phyloP scores from a whole-genome alignment of 345 rosid genomes.

The Eucalyptus curtisii region DNA sequence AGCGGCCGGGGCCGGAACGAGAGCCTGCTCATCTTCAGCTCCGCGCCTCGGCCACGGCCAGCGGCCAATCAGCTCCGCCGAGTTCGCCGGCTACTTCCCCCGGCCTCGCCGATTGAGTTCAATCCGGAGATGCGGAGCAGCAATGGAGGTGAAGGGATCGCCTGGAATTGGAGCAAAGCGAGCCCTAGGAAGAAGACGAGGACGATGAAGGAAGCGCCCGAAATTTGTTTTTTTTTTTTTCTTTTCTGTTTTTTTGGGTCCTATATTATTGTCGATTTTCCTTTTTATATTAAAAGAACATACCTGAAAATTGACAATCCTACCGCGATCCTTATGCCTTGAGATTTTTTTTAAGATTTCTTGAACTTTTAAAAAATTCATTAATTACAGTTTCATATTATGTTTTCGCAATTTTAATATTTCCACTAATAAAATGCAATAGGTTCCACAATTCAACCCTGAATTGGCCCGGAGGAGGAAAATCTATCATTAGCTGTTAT shows the following conservation, averaged over 20 bases:
- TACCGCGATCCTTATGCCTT: background rate
- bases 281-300: background rate
- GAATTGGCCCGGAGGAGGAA: background rate
- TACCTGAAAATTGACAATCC: background rate
- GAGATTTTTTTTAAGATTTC: background rate
- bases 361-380: background rate
- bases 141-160: background rate
- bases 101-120: background rate
- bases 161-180: background rate
- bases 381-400: background rate
- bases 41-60: background rate
- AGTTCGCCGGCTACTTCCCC: background rate
- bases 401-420: background rate
- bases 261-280: background rate
- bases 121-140: background rate
- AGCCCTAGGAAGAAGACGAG: background rate
- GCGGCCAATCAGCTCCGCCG: background rate
- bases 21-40: conserved; percentile 63
- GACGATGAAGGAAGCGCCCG: background rate
- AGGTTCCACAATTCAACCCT: background rate
- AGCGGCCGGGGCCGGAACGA: conserved; percentile 94
- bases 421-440: background rate
- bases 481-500: background rate
- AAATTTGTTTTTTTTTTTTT: background rate
- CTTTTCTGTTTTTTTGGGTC: background rate